Evolutionary conservation across 495 filamentous ascomycete species (phyloP), one percentile per base, ranked within the genome.

Genomic region (Xylona heveae): DNA sequence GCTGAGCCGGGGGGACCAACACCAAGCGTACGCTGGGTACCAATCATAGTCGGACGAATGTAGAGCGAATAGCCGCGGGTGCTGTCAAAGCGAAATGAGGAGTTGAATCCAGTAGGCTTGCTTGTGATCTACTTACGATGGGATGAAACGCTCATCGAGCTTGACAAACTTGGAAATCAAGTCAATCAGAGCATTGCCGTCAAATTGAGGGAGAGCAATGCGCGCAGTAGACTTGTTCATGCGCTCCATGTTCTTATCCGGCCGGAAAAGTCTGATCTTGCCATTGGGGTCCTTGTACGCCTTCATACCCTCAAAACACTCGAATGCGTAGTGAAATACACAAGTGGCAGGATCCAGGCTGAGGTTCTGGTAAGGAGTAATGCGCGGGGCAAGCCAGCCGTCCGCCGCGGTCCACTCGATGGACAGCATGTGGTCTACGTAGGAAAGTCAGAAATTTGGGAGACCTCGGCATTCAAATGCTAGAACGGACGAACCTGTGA

Each of bases 271-370:
- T 12, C 82, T 72, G 37, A 85, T 67, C 27, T 71, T 45, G 30
- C 79, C 80, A 9, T 64, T 51, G 30, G 52, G 60, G 54, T 88
- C 78, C 47, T 76, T 80, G 62, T 95, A 95, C 21, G 90, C 90
- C 57, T 97, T 97, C 83, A 95, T 90, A 38, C 88, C 88, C 54
- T 97, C 88, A 56, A 97, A 97, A 50, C 74, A 80, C 50, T 83
- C 78, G 47, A 95, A 95, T 24, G 78, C 88, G 53, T 97, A 97
- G 65, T 97, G 88, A 58, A 97, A 84, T 27, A 94, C 88, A 59
- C 84, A 95, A 26, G 82, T 84, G 4, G 88, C 81, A 17, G 88
- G 88, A 52, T 95, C 90, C 35, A 97, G 70, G 33, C 75, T 80
- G 41, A 97, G 78, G 57, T 93, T 92, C 53, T 94, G 84, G 62